Percentiles rank a stretch among this genome's conserved stretches.
Conservation (phyloP, 306 rosid genomes). For the Sesbania bispinosa region DNA sequence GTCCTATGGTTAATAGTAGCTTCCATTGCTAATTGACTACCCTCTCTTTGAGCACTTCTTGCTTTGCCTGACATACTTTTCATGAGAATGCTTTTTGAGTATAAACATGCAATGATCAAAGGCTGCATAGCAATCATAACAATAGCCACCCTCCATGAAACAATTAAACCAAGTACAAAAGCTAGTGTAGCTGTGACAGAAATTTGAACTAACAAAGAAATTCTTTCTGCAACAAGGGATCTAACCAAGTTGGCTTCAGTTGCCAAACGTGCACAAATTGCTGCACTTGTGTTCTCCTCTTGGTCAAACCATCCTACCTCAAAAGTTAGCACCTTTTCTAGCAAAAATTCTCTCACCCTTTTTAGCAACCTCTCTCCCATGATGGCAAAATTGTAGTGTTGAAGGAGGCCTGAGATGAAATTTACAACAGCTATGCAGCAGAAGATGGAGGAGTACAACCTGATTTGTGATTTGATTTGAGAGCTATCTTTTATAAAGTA, state of each 20-base stretch:
- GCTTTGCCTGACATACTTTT: slow-evolving; percentile 64
- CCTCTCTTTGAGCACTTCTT: slow-evolving; percentile 54
- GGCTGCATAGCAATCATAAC: slow-evolving; percentile 85
- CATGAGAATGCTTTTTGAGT: slow-evolving; percentile 56
- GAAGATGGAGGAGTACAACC: slow-evolving; percentile 46
- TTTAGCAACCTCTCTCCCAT: slow-evolving; percentile 77
- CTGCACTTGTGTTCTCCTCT: slow-evolving; percentile 72
- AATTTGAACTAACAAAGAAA: slow-evolving; percentile 66
- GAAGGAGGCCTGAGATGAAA: slow-evolving; percentile 53
- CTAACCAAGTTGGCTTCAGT: slow-evolving; percentile 60
- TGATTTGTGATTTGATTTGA: slow-evolving; percentile 44
- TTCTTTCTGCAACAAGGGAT: slow-evolving; percentile 69
- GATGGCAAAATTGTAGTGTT: slow-evolving; percentile 63
- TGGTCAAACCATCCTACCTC: slow-evolving; percentile 89
- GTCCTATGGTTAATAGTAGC: slow-evolving; percentile 69
- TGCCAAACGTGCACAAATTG: slow-evolving; percentile 62
- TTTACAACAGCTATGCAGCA: slow-evolving; percentile 42
- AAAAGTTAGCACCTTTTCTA: slow-evolving; percentile 56
- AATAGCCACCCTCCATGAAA: slow-evolving; percentile 73
- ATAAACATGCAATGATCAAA: slow-evolving; percentile 59
- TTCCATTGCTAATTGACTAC: slow-evolving; percentile 79
- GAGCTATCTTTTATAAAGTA: slow-evolving; percentile 49
- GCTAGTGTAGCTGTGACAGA: slow-evolving; percentile 51
- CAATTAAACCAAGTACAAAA: slow-evolving; percentile 40
- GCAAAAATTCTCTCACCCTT: slow-evolving; percentile 57